phyloP scores from a whole-genome alignment of 768 basidiomycete genomes.

The Pleurotus tuoliensis region DNA sequence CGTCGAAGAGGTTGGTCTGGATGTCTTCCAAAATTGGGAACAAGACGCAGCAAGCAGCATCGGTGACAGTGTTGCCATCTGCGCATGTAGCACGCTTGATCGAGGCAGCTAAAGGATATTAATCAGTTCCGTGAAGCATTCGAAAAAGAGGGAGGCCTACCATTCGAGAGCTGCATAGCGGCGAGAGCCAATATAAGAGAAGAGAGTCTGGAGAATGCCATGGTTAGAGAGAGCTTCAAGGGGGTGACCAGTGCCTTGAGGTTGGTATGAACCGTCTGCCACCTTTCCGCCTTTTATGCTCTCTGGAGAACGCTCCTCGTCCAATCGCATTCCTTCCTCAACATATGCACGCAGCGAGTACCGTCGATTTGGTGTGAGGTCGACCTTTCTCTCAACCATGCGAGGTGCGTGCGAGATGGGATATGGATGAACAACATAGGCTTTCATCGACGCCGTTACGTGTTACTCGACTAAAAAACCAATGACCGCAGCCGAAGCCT shows the following conservation, averaged over 20 bases:
- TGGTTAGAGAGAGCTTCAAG: background rate
- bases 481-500: too few relatives aligned
- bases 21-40: slow-evolving; percentile 20
- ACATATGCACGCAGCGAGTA: background rate
- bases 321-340: background rate
- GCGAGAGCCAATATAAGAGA: background rate
- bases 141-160: background rate
- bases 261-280: background rate
- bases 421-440: background rate
- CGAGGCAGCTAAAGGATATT: background rate
- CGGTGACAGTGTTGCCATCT: slow-evolving; percentile 10
- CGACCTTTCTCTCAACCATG: background rate
- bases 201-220: background rate
- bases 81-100: slow-evolving; percentile 12
- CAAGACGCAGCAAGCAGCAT: slow-evolving; percentile 10
- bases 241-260: background rate
- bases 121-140: background rate
- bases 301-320: background rate
- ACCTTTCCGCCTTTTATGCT: background rate
- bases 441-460: background rate
- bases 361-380: background rate
- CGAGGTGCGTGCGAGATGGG: background rate
- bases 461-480: background rate
- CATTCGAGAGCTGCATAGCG: background rate
- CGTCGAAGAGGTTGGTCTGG: slow-evolving; percentile 20